Evolutionary conservation across 345 rosid genomes (phyloP).

Genomic region (Pugionium cornutum): DNA sequence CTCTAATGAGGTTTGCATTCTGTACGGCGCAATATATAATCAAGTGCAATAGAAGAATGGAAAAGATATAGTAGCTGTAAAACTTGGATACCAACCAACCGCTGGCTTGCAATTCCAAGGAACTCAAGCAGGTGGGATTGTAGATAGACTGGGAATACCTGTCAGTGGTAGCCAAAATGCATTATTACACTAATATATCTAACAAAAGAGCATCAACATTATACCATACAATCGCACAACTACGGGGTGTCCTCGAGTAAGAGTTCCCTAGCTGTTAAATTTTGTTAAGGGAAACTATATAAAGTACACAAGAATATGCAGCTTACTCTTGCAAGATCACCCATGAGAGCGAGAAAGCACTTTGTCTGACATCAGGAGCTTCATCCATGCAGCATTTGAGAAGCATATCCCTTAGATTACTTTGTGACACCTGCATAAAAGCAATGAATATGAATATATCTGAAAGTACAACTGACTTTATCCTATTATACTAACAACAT

Average conservation of each 20-base stretch:
- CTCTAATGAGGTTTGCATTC: slow-evolving; percentile 63
- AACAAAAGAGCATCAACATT: not conserved
- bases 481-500: not conserved
- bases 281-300: not conserved
- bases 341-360: slow-evolving; percentile 90
- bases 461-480: not conserved
- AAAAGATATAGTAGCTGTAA: slow-evolving; percentile 5
- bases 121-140: slow-evolving; percentile 62
- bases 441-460: slow-evolving; percentile 6
- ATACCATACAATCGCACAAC: slow-evolving; percentile 6
- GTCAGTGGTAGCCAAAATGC: slow-evolving; percentile 22
- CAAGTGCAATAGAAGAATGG: slow-evolving; percentile 17
- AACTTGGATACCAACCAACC: slow-evolving; percentile 60
- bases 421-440: slow-evolving; percentile 63
- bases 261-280: not conserved
- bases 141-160: slow-evolving; percentile 73
- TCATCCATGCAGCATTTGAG: slow-evolving; percentile 89
- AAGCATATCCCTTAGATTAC: slow-evolving; percentile 78
- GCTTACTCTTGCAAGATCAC: slow-evolving; percentile 76
- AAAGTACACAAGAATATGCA: not conserved
- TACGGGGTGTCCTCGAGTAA: not conserved
- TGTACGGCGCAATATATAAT: slow-evolving; percentile 45
- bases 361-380: slow-evolving; percentile 74
- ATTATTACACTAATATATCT: slow-evolving; percentile 13
- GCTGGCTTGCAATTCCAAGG: slow-evolving; percentile 73